phyloP scores from a whole-genome alignment of 805 yeast genomes.

The Debaryomyces maramus region DNA sequence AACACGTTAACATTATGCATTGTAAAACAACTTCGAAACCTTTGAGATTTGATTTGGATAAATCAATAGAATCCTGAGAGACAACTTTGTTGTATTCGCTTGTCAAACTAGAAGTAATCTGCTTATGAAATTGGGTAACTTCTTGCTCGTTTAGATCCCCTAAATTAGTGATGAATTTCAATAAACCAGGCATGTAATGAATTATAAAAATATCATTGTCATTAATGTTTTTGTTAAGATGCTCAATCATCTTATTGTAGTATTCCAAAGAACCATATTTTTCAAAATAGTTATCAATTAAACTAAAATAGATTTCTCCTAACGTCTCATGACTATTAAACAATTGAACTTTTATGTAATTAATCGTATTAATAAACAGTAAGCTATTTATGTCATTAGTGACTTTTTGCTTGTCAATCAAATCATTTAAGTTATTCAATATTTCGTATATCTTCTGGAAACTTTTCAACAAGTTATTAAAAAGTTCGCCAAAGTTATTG shows the following conservation, averaged over 20 bases:
- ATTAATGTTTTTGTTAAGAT: constrained; percentile 44
- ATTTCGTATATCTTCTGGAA: constrained; percentile 60
- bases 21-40: constrained; percentile 46
- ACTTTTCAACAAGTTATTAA: constrained; percentile 49
- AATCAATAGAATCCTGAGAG: constrained; percentile 27
- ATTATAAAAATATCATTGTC: constrained; percentile 64
- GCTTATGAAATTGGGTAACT: constrained; percentile 35
- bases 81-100: constrained; percentile 26
- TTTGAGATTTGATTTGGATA: constrained; percentile 30
- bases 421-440: constrained; percentile 53
- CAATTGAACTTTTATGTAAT: constrained; percentile 61
- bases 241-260: constrained; percentile 43
- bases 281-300: constrained; percentile 38
- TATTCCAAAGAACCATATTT: constrained; percentile 30
- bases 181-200: constrained; percentile 63
- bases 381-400: constrained; percentile 50
- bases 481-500: constrained; percentile 20
- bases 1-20: constrained; percentile 53
- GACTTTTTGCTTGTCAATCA: constrained; percentile 47
- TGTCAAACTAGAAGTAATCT: constrained; percentile 31
- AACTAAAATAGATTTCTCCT: constrained; percentile 62
- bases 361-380: constrained; percentile 39
- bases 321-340: constrained; percentile 68
- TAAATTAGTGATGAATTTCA: constrained; percentile 45
- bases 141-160: constrained; percentile 32